Percentiles rank a stretch among this genome's conserved stretches.
Conservation (phyloP, 805 yeast species). For the Debaryomyces hansenii region DNA sequence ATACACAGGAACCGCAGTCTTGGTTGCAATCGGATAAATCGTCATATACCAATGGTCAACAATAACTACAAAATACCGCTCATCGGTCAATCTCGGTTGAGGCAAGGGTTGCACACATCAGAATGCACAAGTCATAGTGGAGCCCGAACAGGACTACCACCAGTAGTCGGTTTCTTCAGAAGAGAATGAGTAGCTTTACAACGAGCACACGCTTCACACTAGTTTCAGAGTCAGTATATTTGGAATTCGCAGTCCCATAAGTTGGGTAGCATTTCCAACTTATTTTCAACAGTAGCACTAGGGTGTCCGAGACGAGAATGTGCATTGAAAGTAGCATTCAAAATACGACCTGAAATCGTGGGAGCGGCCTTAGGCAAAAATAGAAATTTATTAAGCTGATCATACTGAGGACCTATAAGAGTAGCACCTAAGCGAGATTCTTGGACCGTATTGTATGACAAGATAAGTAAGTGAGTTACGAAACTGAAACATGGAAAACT, state of each 20-base stretch:
- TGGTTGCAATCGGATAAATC: not conserved
- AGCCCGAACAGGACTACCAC: not conserved
- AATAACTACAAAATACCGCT: not conserved
- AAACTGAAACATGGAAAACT: too few species aligned
- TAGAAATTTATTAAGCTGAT: too few species aligned
- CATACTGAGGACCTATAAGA: too few species aligned
- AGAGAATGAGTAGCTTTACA: not conserved
- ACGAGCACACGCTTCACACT: not conserved
- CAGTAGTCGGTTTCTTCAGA: not conserved
- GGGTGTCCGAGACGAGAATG: not conserved
- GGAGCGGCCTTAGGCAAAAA: too few species aligned
- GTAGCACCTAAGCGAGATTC: too few species aligned
- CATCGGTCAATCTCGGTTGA: not conserved
- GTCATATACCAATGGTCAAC: not conserved
- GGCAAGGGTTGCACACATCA: not conserved
- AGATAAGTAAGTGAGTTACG: too few species aligned
- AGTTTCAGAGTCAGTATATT: not conserved
- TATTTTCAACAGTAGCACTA: not conserved
- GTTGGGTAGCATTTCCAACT: not conserved
- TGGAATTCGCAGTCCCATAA: not conserved
- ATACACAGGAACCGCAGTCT: not conserved
- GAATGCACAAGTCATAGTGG: not conserved
- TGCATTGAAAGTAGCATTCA: not conserved
- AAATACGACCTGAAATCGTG: too few species aligned
- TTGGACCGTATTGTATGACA: too few species aligned